phyloP scores from a whole-genome alignment of 2,329 filamentous ascomycete species.

The Neodidymelliopsis sp. region DNA sequence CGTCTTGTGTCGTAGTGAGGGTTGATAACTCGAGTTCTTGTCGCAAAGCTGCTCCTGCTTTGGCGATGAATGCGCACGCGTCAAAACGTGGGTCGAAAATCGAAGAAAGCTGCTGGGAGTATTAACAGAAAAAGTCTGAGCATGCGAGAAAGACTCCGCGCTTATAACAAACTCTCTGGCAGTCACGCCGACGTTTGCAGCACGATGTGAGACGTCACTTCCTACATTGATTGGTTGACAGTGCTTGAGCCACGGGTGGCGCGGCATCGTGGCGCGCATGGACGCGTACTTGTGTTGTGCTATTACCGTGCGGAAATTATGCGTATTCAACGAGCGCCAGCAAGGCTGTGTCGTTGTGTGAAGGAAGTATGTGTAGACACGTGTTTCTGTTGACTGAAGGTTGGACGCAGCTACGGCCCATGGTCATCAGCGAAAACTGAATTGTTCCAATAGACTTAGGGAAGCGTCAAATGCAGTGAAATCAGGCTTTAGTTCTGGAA shows the following conservation, averaged over 20 bases:
- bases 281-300: too few species aligned
- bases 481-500: too few species aligned
- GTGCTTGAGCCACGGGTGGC: constrained; percentile 8
- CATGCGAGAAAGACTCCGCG: constrained; percentile 5
- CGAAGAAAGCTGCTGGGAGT: constrained; percentile 7
- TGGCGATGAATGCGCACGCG: background rate
- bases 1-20: background rate
- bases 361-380: too few species aligned
- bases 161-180: constrained; percentile 10
- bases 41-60: background rate
- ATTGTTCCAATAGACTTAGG: too few species aligned
- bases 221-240: constrained; percentile 5
- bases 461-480: too few species aligned
- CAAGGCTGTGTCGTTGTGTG: too few species aligned
- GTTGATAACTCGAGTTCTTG: background rate
- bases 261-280: constrained; percentile 1
- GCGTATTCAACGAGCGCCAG: too few species aligned
- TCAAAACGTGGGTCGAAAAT: too few species aligned
- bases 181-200: constrained; percentile 14
- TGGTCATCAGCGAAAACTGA: too few species aligned
- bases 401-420: too few species aligned
- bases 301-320: too few species aligned
- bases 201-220: constrained; percentile 16
- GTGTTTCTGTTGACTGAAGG: too few species aligned
- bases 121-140: background rate